Percentiles rank a stretch among this genome's conserved stretches.
Conservation (phyloP, 768 basidiomycete genomes). For the Filobasidium floriforme region DNA sequence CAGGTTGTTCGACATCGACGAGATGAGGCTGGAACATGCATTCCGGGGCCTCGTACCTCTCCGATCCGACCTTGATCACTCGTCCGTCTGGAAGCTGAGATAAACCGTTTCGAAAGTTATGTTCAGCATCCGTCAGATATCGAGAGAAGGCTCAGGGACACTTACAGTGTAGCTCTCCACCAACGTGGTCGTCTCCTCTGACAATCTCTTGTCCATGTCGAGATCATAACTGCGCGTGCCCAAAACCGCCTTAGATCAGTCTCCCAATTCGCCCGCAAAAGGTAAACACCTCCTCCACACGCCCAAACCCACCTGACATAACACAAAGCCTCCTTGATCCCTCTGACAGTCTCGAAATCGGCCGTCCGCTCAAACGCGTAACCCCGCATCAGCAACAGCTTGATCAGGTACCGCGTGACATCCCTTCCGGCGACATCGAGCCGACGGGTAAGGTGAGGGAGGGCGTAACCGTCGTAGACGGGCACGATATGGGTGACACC, state of each 20-base stretch:
- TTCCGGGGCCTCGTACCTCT: slow-evolving; percentile 97
- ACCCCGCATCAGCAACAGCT: slow-evolving; percentile 99
- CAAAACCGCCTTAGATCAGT: background rate
- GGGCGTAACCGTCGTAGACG: slow-evolving; percentile 91
- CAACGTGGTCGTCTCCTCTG: slow-evolving; percentile 92
- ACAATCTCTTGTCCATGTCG: slow-evolving; percentile 82
- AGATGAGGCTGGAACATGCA: slow-evolving; percentile 99
- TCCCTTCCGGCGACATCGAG: slow-evolving; percentile 97
- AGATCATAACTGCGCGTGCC: slow-evolving; percentile 69
- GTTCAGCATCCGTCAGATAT: background rate
- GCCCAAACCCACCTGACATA: slow-evolving; percentile 69
- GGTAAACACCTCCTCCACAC: background rate
- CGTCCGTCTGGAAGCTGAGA: slow-evolving; percentile 85
- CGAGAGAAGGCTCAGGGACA: background rate
- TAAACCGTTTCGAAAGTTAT: slow-evolving; percentile 5
- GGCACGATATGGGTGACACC: slow-evolving; percentile 99
- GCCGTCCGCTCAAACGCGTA: slow-evolving; percentile 99
- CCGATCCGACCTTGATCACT: slow-evolving; percentile 91
- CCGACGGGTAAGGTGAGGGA: slow-evolving; percentile 88
- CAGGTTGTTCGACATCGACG: slow-evolving; percentile 93
- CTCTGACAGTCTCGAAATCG: slow-evolving; percentile 96
- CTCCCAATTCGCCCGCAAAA: background rate
- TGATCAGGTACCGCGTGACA: slow-evolving; percentile 97
- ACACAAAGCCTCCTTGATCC: slow-evolving; percentile 98
- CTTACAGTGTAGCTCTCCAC: slow-evolving; percentile 92